phyloP scores from a whole-genome alignment of 371 early-diverging fungal genomes.

The Mortierella sp. region DNA sequence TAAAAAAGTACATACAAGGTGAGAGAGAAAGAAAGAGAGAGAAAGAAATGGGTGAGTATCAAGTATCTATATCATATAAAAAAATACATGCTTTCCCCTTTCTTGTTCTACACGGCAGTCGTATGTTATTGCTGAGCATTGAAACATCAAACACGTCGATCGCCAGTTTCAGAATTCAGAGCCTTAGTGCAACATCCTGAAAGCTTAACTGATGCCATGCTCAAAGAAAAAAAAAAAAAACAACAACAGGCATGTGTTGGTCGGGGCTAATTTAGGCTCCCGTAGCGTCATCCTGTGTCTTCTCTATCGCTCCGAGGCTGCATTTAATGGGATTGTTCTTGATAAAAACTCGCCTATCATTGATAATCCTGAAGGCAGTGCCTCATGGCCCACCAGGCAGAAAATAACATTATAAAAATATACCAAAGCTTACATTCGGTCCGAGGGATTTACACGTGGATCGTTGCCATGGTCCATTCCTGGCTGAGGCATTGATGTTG shows the following conservation, averaged over 20 bases:
- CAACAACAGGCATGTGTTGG: too few species aligned
- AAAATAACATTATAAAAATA: too few species aligned
- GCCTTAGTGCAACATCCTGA: background rate
- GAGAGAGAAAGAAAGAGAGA: background rate
- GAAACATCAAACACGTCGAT: background rate
- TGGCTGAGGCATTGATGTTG: slow-evolving; percentile 26
- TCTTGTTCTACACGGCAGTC: background rate
- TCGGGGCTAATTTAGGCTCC: too few species aligned
- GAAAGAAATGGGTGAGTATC: background rate
- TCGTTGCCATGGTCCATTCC: slow-evolving; percentile 36
- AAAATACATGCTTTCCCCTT: too few species aligned
- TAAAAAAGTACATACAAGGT: background rate
- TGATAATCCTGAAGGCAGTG: background rate
- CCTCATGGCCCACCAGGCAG: too few species aligned
- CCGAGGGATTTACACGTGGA: slow-evolving; percentile 40
- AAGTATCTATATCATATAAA: background rate
- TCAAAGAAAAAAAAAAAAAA: too few species aligned
- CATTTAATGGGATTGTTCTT: too few species aligned
- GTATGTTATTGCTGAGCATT: background rate
- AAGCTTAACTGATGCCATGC: background rate
- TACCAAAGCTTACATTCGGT: slow-evolving; percentile 29
- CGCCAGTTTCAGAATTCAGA: background rate
- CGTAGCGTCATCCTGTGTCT: too few species aligned
- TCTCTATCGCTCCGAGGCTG: too few species aligned
- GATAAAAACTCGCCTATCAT: background rate